These are phyloP conservation scores for Lotus japonicus DNA, from an alignment of 306 rosid species.

Conservation along the genomic window DNA sequence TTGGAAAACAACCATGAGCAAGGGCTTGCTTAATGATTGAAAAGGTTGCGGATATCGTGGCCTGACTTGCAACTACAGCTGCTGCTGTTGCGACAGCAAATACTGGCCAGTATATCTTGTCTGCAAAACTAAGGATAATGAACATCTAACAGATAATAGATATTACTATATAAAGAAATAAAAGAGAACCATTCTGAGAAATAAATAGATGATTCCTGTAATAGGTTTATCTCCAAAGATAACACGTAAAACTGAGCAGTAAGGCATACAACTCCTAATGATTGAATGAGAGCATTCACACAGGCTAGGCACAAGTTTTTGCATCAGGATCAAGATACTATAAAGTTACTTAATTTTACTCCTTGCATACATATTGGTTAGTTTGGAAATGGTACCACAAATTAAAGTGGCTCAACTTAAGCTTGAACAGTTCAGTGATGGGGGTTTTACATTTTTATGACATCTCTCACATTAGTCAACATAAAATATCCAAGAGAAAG, in stretches of 20 bases:
- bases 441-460: background rate
- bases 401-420: background rate
- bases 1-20: slow-evolving; percentile 91
- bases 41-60: slow-evolving; percentile 88
- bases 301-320: background rate
- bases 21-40: slow-evolving; percentile 91
- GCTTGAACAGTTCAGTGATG: background rate
- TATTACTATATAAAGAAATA: background rate
- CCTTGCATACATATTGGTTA: too few species aligned
- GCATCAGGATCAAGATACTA: background rate
- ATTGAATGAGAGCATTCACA: background rate
- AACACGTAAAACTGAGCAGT: background rate
- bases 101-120: slow-evolving; percentile 78
- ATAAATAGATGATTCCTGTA: background rate
- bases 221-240: background rate
- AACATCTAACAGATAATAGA: slow-evolving; percentile 20
- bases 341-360: background rate
- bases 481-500: background rate
- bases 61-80: slow-evolving; percentile 93
- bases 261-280: background rate
- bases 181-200: background rate
- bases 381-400: too few species aligned
- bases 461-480: too few species aligned
- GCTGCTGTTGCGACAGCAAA: slow-evolving; percentile 85
- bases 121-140: slow-evolving; percentile 40